A percentile compares a stretch with the other conserved stretches of the same genome.
phyloP scores from a whole-genome alignment of 2,329 filamentous ascomycete genomes.

The Scorias spongiosa region DNA sequence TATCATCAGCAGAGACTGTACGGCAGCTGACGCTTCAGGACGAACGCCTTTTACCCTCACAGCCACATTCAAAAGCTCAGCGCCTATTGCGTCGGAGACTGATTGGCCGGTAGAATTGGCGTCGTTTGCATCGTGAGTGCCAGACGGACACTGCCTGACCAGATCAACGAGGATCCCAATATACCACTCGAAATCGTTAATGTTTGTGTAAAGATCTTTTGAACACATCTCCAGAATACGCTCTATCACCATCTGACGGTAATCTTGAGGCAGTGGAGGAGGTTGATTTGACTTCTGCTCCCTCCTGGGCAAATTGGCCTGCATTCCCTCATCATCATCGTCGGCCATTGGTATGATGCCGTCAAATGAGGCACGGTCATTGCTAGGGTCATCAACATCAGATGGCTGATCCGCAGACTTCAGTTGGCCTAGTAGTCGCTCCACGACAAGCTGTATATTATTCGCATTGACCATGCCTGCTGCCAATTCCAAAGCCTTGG shows the following conservation, averaged over 20 bases:
- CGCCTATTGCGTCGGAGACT: constrained; percentile 59
- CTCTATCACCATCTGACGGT: constrained; percentile 66
- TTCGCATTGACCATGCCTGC: constrained; percentile 87
- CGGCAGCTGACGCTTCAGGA: constrained; percentile 63
- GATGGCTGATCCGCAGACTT: constrained; percentile 45
- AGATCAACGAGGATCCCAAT: constrained; percentile 79
- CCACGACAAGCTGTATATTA: constrained; percentile 69
- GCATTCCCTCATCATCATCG: constrained; percentile 42
- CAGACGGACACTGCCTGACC: constrained; percentile 50
- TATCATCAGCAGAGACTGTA: constrained; percentile 56
- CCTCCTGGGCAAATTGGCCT: constrained; percentile 37
- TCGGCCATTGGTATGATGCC: constrained; percentile 36
- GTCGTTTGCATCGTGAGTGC: not conserved
- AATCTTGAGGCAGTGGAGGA: constrained; percentile 67
- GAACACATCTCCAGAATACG: constrained; percentile 82
- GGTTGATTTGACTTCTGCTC: constrained; percentile 33
- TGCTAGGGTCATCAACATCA: constrained; percentile 27
- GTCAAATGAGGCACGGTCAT: constrained; percentile 30
- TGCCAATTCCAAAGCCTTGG: constrained; percentile 80
- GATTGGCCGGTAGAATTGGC: constrained; percentile 16
- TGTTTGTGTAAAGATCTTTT: constrained; percentile 68
- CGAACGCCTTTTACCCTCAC: constrained; percentile 82
- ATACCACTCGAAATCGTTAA: constrained; percentile 95
- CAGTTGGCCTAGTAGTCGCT: constrained; percentile 75
- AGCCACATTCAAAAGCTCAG: constrained; percentile 76